Evolutionary conservation across 768 basidiomycete species (phyloP).

Genomic region (Leucocoprinus leucothites): DNA sequence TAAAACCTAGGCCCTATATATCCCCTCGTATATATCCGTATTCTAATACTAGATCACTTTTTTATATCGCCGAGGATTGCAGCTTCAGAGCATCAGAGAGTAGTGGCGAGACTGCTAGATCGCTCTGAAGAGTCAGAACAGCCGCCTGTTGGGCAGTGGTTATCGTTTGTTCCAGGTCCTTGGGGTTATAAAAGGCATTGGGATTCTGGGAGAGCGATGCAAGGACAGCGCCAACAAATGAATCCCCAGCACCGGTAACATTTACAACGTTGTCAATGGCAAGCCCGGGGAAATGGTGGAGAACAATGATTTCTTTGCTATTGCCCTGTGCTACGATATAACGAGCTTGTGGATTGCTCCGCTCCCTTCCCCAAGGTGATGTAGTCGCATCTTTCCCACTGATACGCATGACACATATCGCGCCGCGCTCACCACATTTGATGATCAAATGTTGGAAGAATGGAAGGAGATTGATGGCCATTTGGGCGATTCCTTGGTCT

Average conservation of each 20-base stretch:
- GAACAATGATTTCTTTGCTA: slow-evolving; percentile 46
- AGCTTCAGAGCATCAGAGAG: slow-evolving; percentile 35
- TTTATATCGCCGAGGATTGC: slow-evolving; percentile 6
- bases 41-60: neutral
- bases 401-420: slow-evolving; percentile 60
- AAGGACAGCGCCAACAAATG: slow-evolving; percentile 82
- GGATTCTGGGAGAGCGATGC: slow-evolving; percentile 53
- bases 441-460: slow-evolving; percentile 82
- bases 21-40: neutral
- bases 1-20: neutral
- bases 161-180: slow-evolving; percentile 41
- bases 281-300: slow-evolving; percentile 73
- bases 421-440: slow-evolving; percentile 77
- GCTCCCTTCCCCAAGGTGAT: slow-evolving; percentile 50
- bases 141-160: slow-evolving; percentile 64
- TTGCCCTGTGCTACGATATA: slow-evolving; percentile 50
- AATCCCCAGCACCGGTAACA: slow-evolving; percentile 92
- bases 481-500: slow-evolving; percentile 72
- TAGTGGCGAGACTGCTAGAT: slow-evolving; percentile 61
- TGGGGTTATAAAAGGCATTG: slow-evolving; percentile 42
- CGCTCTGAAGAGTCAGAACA: slow-evolving; percentile 52
- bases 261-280: slow-evolving; percentile 47
- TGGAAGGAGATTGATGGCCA: slow-evolving; percentile 79
- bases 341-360: slow-evolving; percentile 43
- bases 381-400: slow-evolving; percentile 32